Evolutionary conservation across 2,329 filamentous ascomycete genomes (phyloP).

Genomic region (Cladosporium sp.): DNA sequence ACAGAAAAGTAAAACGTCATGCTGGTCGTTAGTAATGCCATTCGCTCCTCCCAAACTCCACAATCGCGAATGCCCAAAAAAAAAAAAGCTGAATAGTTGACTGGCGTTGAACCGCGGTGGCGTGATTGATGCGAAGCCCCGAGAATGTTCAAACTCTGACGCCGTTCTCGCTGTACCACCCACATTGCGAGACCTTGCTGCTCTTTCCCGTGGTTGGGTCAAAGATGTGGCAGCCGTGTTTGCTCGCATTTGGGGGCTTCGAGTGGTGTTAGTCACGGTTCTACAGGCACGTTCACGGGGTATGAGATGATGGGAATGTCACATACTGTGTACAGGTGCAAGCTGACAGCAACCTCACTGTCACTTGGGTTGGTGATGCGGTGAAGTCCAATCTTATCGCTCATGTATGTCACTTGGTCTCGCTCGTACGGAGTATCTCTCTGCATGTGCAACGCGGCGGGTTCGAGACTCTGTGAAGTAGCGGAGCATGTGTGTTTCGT

Average conservation of each 20-base stretch:
- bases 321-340: slow-evolving; percentile 63
- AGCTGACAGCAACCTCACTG: slow-evolving; percentile 74
- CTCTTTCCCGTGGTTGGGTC: slow-evolving; percentile 72
- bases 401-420: slow-evolving; percentile 86
- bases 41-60: not conserved
- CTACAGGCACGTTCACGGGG: slow-evolving; percentile 10
- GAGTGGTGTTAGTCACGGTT: slow-evolving; percentile 56
- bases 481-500: slow-evolving; percentile 36
- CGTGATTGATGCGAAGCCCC: not conserved
- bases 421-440: slow-evolving; percentile 67
- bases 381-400: slow-evolving; percentile 82
- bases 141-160: not conserved
- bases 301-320: not conserved
- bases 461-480: slow-evolving; percentile 37
- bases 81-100: not conserved
- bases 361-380: slow-evolving; percentile 73
- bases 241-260: slow-evolving; percentile 85
- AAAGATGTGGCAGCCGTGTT: slow-evolving; percentile 78
- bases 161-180: slow-evolving; percentile 55
- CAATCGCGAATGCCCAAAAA: not conserved
- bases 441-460: slow-evolving; percentile 58
- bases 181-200: slow-evolving; percentile 68
- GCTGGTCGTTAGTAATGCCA: not conserved
- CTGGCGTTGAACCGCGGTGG: not conserved
- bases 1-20: not conserved